Percentiles rank a stretch among this genome's conserved stretches.
Evolutionary conservation across 2,329 filamentous ascomycete species (phyloP).

Genomic region (Trichoderma aggressivum): DNA sequence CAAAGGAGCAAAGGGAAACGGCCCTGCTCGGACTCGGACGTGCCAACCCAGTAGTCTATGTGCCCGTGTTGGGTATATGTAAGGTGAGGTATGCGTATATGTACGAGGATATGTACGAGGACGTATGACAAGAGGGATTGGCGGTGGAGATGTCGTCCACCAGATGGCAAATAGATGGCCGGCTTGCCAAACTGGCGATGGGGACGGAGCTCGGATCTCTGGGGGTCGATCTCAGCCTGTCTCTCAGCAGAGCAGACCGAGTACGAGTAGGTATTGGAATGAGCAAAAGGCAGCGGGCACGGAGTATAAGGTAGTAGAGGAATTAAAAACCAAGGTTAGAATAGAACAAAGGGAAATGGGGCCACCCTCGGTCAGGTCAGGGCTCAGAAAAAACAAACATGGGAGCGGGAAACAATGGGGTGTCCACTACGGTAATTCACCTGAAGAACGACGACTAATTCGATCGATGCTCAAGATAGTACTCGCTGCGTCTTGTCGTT

Average conservation of each 20-base stretch:
- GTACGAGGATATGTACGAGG: not conserved
- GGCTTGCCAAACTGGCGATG: not conserved
- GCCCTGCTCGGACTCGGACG: not conserved
- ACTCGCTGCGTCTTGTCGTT: not conserved
- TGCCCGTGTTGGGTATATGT: not conserved
- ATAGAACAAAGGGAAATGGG: not conserved
- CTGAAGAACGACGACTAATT: not conserved
- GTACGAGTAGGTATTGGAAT: not conserved
- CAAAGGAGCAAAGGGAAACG: not conserved
- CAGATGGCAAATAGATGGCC: not conserved
- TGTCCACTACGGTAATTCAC: not conserved
- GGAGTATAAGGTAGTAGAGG: not conserved
- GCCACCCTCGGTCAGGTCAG: conserved; percentile 7
- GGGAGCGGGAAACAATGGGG: not conserved
- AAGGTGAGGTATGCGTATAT: not conserved
- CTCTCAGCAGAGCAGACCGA: not conserved
- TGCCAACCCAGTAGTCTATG: not conserved
- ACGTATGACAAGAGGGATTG: not conserved
- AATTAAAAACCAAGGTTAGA: not conserved
- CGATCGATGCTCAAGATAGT: not conserved
- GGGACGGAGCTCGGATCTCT: not conserved
- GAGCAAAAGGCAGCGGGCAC: not conserved
- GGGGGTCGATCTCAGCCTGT: not conserved
- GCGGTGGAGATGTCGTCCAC: not conserved
- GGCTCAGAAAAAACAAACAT: not conserved